Conservation (phyloP, 345 rosid species). For the Cardamine occulta region DNA sequence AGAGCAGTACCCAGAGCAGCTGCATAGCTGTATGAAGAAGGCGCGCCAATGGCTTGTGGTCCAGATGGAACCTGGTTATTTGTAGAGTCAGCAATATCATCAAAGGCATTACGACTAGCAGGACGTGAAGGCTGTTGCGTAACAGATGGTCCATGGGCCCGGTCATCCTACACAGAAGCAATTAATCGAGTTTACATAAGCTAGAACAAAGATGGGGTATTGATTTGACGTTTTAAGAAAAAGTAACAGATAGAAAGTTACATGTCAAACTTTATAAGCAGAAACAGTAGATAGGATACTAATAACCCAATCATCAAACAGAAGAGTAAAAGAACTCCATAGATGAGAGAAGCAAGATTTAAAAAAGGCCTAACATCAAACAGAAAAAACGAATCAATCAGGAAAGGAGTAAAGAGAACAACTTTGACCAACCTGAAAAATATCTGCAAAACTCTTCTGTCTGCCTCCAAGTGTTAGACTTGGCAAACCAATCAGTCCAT, state of each 20-base stretch:
- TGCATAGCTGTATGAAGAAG: conserved; percentile 72
- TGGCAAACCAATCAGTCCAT: conserved; percentile 82
- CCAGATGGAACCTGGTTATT: conserved; percentile 58
- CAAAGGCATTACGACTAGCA: conserved; percentile 74
- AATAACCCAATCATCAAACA: too few species aligned
- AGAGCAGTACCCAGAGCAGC: conserved; percentile 76
- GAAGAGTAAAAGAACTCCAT: too few species aligned
- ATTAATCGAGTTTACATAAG: background rate
- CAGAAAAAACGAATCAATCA: too few species aligned
- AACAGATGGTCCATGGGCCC: too few species aligned
- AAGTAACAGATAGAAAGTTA: too few species aligned
- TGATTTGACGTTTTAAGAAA: too few species aligned
- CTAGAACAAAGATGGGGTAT: background rate
- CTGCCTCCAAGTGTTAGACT: conserved; percentile 68
- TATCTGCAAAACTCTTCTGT: conserved; percentile 84
- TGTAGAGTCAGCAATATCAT: conserved; percentile 56
- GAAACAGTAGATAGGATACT: too few species aligned
- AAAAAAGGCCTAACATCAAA: too few species aligned
- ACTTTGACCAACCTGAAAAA: conserved; percentile 67
- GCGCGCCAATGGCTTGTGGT: conserved; percentile 53
- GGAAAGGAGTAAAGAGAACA: too few species aligned
- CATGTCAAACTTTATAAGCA: too few species aligned
- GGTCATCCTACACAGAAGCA: conserved; percentile 48
- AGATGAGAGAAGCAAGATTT: too few species aligned
- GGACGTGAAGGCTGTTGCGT: conserved; percentile 59